Base-by-base conservation (phyloP, 257 asterid genomes). In the Paraleonurus japonicus region DNA sequence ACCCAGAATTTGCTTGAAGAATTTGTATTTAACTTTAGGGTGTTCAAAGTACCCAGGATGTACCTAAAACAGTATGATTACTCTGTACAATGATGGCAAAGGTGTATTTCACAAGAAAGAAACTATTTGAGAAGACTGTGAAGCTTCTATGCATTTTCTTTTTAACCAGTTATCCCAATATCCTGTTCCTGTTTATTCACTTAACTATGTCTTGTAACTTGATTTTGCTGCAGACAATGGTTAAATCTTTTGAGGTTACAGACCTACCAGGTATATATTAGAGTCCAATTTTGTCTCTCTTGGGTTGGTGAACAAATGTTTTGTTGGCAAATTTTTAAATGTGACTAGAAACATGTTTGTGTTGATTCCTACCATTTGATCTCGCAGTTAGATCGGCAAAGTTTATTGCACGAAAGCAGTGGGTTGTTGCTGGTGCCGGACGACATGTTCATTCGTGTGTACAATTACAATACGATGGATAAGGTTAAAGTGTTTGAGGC, bases 361-460 rank as follows among this genome's bases (percentile, higher is more conserved):
- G 58, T 81, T 76, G 65, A 81, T 75, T 64, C 70, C 59, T 41
- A 22, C 53, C 39, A 35, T 67, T 69, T 71, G 45, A 62, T 75
- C 70, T 76, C 77, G 71, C 96, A 95, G 99, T 92, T 76, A 86
- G 99, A 78, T 95, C 99, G 13, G 98, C 98, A 3, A 95, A 95
- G 83, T 95, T 95, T 41, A 78, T 94, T 64, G 92, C 99, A 61
- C 90, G 99, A 50, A 94, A 88, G 81, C 97, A 94, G 82, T 94
- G 98, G 99, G 96, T 94, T 30, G 99, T 91, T 71, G 99, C 99
- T 39, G 98, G 96, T 84, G 96, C 98, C 15, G 99, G 99, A 94
- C 82, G 99, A 94, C 81, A 91, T 91, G 99, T 83, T 76, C 81
- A 87, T 95, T 65, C 98, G 98, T 17, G 98, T 95, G 77, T 95